Percentiles rank a stretch among this genome's conserved stretches.
Conservation (phyloP, 179 eudicot species). For the Monotropa hypopitys region DNA sequence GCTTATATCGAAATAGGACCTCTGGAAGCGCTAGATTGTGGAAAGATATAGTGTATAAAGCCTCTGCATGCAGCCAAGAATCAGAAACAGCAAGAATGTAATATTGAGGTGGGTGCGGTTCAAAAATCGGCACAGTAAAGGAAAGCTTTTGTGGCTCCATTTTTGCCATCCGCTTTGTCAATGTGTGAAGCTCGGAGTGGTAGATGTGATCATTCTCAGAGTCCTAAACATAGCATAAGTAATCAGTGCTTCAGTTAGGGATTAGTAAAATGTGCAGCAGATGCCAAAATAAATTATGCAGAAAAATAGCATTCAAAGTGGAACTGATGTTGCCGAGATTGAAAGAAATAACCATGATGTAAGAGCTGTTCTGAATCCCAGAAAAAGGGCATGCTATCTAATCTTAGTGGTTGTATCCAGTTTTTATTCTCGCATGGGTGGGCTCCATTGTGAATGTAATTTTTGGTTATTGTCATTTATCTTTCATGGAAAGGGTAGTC, state of each 20-base stretch:
- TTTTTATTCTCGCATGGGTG: neutral
- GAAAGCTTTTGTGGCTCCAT: constrained; percentile 87
- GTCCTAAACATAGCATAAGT: constrained; percentile 40
- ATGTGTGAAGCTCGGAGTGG: constrained; percentile 85
- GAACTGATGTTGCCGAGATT: neutral
- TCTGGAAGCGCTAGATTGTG: constrained; percentile 94
- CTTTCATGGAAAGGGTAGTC: no score
- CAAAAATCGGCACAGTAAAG: constrained; percentile 94
- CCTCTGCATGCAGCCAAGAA: constrained; percentile 94
- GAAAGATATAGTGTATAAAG: constrained; percentile 74
- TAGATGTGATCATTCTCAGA: constrained; percentile 96
- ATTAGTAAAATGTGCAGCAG: neutral
- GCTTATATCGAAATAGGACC: constrained; percentile 24
- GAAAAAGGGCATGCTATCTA: neutral
- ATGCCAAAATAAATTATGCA: neutral
- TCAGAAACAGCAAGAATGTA: constrained; percentile 93
- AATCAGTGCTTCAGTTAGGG: constrained; percentile 5
- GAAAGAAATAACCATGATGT: neutral
- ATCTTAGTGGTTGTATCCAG: neutral
- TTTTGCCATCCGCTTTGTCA: constrained; percentile 75
- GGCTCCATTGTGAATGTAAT: no score
- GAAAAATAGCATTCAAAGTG: neutral
- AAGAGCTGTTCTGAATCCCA: constrained; percentile 1
- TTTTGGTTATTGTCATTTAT: no score
- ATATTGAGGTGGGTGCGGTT: constrained; percentile 98